Evolutionary conservation across 140 eudicot species (phyloP), one percentile per base, ranked within the genome.

Genomic region (Oenanthe javanica): DNA sequence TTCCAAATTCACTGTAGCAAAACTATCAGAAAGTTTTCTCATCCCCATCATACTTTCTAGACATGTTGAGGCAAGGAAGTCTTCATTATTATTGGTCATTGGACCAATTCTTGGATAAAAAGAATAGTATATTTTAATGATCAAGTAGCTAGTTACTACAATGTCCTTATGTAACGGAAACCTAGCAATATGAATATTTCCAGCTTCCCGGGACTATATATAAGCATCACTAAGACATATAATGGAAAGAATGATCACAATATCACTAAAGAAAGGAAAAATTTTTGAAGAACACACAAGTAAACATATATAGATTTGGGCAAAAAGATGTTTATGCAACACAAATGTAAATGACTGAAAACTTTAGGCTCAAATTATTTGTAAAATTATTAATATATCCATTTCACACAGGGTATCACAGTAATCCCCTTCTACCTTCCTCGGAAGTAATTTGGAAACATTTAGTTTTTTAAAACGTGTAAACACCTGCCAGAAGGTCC

Each of bases 401-500:
- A 18, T 57, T 21, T 18, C 10, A 57, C 66, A 2, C 23, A 4
- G 67, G 21, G 31, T 59, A 21, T 21, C 5, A 0, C 1, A 16
- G 9, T 21, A 59, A 18, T 11, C 27, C 27, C 31, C 67, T 31
- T 31, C 36, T 31, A 31, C 36, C 36, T 31, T 31, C 36, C 36
- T 31, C 36, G 36, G 36, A 59, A 59, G 6, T 4, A 19, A n/a
- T 59, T n/a, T 8, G n/a, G 4, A 11, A 19, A 23, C 31, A 23
- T 9, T 5, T 27, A 66, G 31, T 2, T 3, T 27, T 25, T 2
- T n/a, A 25, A 25, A 2, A 9, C 6, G 54, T 79, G 25, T 6
- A 77, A 51, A 54, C n/a, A 85, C 92, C 86, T 40, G 92, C 99
- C 97, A 95, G 87, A 72, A 95, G 93, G 83, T 95, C 99, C 99